A percentile compares a stretch with the other conserved stretches of the same genome.
Evolutionary conservation across 805 yeast genomes (phyloP).

Genomic region (Wickerhamiella shivajii): DNA sequence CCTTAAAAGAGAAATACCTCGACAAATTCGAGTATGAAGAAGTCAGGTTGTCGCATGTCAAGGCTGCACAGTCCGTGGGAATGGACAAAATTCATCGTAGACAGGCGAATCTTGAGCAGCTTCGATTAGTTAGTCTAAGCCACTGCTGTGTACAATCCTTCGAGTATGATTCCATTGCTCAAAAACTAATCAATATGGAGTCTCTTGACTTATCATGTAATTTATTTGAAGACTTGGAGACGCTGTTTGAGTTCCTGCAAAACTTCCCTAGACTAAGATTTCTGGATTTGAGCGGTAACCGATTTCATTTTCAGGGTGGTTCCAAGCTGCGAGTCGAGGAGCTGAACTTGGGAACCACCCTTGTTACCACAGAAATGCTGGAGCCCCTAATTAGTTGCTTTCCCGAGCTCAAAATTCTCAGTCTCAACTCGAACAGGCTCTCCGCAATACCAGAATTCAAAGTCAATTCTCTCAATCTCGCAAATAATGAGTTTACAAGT

Average conservation of each 20-base stretch:
- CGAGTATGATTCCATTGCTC: neutral
- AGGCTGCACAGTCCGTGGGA: conserved; percentile 49
- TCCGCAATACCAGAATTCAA: conserved; percentile 20
- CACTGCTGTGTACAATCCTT: conserved; percentile 25
- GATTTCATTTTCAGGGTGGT: conserved; percentile 15
- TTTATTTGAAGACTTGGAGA: conserved; percentile 31
- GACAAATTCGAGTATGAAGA: conserved; percentile 19
- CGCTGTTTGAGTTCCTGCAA: conserved; percentile 28
- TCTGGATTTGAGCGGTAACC: conserved; percentile 35
- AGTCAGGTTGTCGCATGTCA: conserved; percentile 37
- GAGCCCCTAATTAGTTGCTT: conserved; percentile 4
- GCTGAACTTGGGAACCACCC: conserved; percentile 28
- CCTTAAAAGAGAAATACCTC: conserved; percentile 37
- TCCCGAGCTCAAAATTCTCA: conserved; percentile 10
- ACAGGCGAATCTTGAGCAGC: conserved; percentile 33
- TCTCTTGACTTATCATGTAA: conserved; percentile 49
- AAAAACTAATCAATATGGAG: conserved; percentile 8
- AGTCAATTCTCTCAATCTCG: conserved; percentile 24
- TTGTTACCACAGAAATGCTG: conserved; percentile 3
- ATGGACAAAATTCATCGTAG: conserved; percentile 39
- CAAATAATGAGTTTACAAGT: conserved; percentile 26
- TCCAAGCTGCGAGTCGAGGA: conserved; percentile 12
- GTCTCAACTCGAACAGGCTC: conserved; percentile 27
- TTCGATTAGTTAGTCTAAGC: conserved; percentile 39
- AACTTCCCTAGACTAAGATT: neutral